Percentiles rank a stretch among this genome's conserved stretches.
These are phyloP conservation scores for Naegleria fowleri DNA, from an alignment of 208 protist genomes.

Conservation along the genomic window DNA sequence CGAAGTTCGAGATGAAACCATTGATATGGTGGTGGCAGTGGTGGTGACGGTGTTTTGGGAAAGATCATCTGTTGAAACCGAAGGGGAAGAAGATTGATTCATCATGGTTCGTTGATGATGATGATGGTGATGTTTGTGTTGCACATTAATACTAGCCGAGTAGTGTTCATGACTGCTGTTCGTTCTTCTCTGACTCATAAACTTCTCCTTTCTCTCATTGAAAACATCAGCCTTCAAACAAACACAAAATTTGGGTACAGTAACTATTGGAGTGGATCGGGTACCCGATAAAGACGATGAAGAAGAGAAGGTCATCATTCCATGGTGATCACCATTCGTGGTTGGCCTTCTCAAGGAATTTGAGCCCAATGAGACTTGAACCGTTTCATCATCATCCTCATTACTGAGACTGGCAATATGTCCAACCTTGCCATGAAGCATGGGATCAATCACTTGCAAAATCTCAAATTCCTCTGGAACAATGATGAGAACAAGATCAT, in stretches of 20 bases:
- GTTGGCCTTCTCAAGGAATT: background rate
- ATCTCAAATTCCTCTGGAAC: conserved; percentile 20
- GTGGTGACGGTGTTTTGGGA: too few species aligned
- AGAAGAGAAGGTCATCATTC: too few species aligned
- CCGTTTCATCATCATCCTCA: background rate
- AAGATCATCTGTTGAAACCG: too few species aligned
- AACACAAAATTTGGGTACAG: background rate
- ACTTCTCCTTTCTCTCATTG: background rate
- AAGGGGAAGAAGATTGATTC: background rate
- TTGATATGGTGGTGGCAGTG: too few species aligned
- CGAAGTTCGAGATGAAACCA: too few species aligned
- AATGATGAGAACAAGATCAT: background rate
- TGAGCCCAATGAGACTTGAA: background rate
- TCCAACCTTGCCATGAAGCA: background rate
- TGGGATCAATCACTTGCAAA: background rate
- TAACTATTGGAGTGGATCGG: too few species aligned
- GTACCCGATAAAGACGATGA: too few species aligned
- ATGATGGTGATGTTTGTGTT: too few species aligned
- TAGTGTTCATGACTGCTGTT: background rate
- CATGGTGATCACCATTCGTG: background rate
- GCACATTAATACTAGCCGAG: too few species aligned
- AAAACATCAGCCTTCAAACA: background rate
- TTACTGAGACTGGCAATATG: background rate
- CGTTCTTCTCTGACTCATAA: background rate
- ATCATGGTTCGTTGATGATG: too few species aligned